Base-by-base conservation (phyloP, 352 stramenopile genomes). In the Pythium aristosporum region DNA sequence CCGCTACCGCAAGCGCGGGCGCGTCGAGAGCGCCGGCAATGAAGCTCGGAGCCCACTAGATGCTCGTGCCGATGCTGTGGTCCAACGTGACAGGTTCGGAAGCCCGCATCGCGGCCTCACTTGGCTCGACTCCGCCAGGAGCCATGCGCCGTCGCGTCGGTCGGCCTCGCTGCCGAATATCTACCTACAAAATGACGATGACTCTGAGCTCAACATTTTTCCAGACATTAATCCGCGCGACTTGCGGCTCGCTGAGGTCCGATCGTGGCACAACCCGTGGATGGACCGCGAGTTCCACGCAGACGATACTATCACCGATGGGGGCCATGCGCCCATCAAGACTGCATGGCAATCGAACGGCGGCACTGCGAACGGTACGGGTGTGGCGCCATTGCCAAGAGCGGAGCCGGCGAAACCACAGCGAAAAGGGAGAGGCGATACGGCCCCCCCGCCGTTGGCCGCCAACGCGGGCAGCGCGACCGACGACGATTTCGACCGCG, bases 181-280 rank as follows among this genome's bases (percentile, higher is more conserved):
- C 25, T 56, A 59, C 36, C 32, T 16, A 9, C 32, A 89, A 69
- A 34, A 59, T 1, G 79, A 89, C 20, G 71, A 88, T 30, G 54
- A 76, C 23, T 67, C 80, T 41, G 87, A 88, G 63, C 65, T 75
- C 36, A 81, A 84, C 20, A 91, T 94, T 18, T 94, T 94, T 48
- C 82, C 82, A 1, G 86, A 94, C 64, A 72, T 94, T 23, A 89
- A 89, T 51, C 84, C 85, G 23, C 76, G 83, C n/a, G 77, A 89
- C 34, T 65, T 94, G 52, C 73, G 86, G n/a, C 80, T 94, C 56
- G 85, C 82, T 25, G 86, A 94, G 65, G 84, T 94, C 0, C 83
- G 80, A n/a, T 88, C 79, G 9, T 94, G 86, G 86, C 42, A 82
- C n/a, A 91, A 80, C 66, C 56, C 58, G 16, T 94, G 84, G 86